A percentile compares a stretch with the other conserved stretches of the same genome.
Conservation (phyloP, 306 rosid genomes). For the Rubus idaeus region DNA sequence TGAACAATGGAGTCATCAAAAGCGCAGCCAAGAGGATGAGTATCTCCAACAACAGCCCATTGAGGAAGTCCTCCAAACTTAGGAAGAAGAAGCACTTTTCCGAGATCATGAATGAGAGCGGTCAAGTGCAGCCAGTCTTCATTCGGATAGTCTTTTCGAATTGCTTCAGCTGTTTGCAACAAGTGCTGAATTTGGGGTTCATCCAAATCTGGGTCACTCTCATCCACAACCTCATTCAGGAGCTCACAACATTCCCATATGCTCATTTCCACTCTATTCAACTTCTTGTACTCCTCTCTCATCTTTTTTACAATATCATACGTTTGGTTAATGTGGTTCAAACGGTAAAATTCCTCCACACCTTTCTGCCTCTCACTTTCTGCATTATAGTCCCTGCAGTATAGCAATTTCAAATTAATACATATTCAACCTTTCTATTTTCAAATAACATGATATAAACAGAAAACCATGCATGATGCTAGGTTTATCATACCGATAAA, state of each 20-base stretch:
- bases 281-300: constrained; percentile 27
- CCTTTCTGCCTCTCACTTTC: constrained; percentile 8
- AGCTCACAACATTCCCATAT: neutral
- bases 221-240: constrained; percentile 2
- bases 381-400: constrained; percentile 19
- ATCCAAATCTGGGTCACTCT: neutral
- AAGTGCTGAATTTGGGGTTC: constrained; percentile 9
- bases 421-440: neutral
- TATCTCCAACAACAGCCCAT: constrained; percentile 15
- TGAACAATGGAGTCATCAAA: constrained; percentile 40
- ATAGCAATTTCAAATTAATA: neutral
- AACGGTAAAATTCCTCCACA: constrained; percentile 16
- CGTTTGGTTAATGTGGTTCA: constrained; percentile 37
- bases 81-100: neutral
- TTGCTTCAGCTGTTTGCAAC: constrained; percentile 2
- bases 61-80: constrained; percentile 8
- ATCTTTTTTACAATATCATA: constrained; percentile 29
- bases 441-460: neutral
- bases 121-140: constrained; percentile 4
- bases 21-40: constrained; percentile 35
- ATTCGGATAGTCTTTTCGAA: constrained; percentile 4
- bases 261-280: constrained; percentile 1
- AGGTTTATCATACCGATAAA: neutral
- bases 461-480: no score
- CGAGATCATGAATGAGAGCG: constrained; percentile 13